Evolutionary conservation across 2,329 filamentous ascomycete species (phyloP), one percentile per base, ranked within the genome.

Genomic region (Sclerotinia spermophila): DNA sequence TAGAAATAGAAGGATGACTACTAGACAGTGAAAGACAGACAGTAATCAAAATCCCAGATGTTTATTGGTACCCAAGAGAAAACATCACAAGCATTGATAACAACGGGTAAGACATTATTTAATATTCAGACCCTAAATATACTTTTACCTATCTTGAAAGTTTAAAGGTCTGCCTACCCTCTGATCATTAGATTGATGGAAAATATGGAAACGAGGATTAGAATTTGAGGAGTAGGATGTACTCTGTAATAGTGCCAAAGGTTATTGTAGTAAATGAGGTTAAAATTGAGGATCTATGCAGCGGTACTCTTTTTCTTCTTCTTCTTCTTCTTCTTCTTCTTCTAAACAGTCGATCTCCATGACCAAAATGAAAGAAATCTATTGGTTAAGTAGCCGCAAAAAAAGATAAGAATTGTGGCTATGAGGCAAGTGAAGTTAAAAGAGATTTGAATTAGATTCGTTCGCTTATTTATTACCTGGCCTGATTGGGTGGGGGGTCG

Each of bases 401-500:
- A 66, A 24, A 6, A 64, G 62, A 66, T 66, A 66, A 66, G 45
- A 53, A 53, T 53, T 40, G 62, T 65, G 62, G 62, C 62, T 65
- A 53, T 30, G 62, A 40, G 33, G 24, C 44, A n/a, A 53, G 33
- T 64, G 19, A 19, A 64, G 35, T 19, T 10, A 24, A n/a, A n/a
- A 48, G 19, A 64, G 44, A 27, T 38, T 65, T 13, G 24, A 65
- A 65, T 65, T 40, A 40, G 62, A 66, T 66, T 66, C 45, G 45
- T 30, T 53, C 62, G 62, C 15, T 66, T 66, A 40, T 53, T 38
- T 33, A 33, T 33, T 40, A 40, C 45, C 33, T 53, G 35, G 48
- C 5, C 40, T 10, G 62, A n/a, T n/a, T n/a, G n/a, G n/a, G n/a
- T n/a, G n/a, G n/a, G 53, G 62, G 62, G 35, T n/a, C 45, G 8